A percentile compares a stretch with the other conserved stretches of the same genome.
phyloP scores from a whole-genome alignment of 176 grass and related monocot species.

The Ananas comosus region DNA sequence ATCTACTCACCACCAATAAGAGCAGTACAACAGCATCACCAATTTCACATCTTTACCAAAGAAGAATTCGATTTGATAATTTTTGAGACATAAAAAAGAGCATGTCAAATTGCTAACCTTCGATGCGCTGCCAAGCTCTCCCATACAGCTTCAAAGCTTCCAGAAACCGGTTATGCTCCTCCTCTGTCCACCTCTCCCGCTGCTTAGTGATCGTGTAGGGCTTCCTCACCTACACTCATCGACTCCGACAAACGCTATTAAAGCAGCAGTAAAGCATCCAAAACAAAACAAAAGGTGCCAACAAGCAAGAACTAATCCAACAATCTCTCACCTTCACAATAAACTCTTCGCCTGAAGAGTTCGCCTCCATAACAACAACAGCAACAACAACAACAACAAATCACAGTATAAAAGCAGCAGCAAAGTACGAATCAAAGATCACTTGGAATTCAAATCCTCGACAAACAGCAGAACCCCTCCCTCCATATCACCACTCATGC shows the following conservation, averaged over 20 bases:
- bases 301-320: not conserved
- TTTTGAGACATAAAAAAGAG: constrained; percentile 1
- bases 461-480: constrained; percentile 61
- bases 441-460: constrained; percentile 68
- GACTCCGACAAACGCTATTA: not conserved
- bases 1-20: too few relatives aligned
- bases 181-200: constrained; percentile 90
- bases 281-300: constrained; percentile 12
- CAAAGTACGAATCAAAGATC: constrained; percentile 31
- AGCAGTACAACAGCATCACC: not conserved
- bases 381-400: constrained; percentile 17
- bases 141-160: constrained; percentile 94
- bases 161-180: constrained; percentile 83
- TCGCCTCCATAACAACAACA: constrained; percentile 50
- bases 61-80: not conserved
- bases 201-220: constrained; percentile 97
- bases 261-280: constrained; percentile 13
- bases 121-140: constrained; percentile 95
- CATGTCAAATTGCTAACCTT: constrained; percentile 42
- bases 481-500: constrained; percentile 62
- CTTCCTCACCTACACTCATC: constrained; percentile 61
- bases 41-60: constrained; percentile 4
- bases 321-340: constrained; percentile 61
- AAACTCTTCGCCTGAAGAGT: constrained; percentile 68
- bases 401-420: constrained; percentile 19